A percentile compares a stretch with the other conserved stretches of the same genome.
Conservation (phyloP, 768 basidiomycete species). For the Plicaturopsis crispa region DNA sequence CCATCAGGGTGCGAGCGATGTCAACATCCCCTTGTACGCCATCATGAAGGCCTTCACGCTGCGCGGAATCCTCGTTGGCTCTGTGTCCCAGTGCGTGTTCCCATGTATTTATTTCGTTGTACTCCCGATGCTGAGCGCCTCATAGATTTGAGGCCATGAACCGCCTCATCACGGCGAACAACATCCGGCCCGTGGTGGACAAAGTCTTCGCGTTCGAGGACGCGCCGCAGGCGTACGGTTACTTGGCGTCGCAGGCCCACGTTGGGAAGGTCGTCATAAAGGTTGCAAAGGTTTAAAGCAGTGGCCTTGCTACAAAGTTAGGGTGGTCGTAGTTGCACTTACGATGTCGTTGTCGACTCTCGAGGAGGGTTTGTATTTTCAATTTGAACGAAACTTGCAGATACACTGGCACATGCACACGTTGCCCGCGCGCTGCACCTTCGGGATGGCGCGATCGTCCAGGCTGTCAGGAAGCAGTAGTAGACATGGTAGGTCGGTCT, state of each 20-base stretch:
- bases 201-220: conserved; percentile 52
- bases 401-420: too few species aligned
- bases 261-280: conserved; percentile 57
- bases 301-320: too few species aligned
- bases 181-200: conserved; percentile 45
- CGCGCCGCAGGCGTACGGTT: conserved; percentile 41
- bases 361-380: too few species aligned
- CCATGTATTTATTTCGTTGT: background rate
- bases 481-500: too few species aligned
- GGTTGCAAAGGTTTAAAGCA: conserved; percentile 18
- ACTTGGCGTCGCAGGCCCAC: conserved; percentile 47
- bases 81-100: conserved; percentile 43
- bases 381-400: too few species aligned
- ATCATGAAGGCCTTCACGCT: conserved; percentile 34
- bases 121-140: background rate
- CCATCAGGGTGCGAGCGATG: conserved; percentile 15
- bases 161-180: conserved; percentile 34
- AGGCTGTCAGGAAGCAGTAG: too few species aligned
- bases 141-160: conserved; percentile 47
- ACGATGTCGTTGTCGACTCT: too few species aligned
- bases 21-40: conserved; percentile 21
- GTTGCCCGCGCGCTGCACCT: too few species aligned
- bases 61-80: conserved; percentile 49
- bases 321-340: too few species aligned
- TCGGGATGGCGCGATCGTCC: too few species aligned